Evolutionary conservation across 2,329 filamentous ascomycete species (phyloP).

Genomic region (Teratosphaeriaceae sp.): DNA sequence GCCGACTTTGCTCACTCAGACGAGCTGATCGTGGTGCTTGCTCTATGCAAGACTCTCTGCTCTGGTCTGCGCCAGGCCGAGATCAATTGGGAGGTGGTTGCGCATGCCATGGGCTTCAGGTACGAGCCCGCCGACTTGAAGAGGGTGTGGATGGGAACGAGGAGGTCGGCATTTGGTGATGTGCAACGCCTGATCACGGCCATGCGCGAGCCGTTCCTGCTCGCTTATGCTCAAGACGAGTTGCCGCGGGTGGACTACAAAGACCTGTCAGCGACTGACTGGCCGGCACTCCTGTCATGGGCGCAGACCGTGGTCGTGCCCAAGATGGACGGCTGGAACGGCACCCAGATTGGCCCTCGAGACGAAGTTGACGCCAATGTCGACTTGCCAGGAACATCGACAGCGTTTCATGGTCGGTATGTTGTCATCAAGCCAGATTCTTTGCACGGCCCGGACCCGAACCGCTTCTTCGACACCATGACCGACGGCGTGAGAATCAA

Average conservation of each 20-base stretch:
- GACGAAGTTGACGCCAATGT: background rate
- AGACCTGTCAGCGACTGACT: constrained; percentile 59
- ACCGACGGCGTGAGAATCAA: background rate
- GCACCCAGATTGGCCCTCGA: constrained; percentile 9
- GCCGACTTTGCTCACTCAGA: constrained; percentile 19
- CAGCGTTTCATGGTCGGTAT: background rate
- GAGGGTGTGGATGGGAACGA: constrained; percentile 25
- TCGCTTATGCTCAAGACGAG: constrained; percentile 58
- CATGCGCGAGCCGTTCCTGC: constrained; percentile 60
- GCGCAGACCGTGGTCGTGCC: constrained; percentile 41
- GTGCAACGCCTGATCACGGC: constrained; percentile 49
- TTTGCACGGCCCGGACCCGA: background rate
- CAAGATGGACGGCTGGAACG: background rate
- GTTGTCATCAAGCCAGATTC: background rate
- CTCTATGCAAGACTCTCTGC: constrained; percentile 26
- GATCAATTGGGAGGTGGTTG: constrained; percentile 36
- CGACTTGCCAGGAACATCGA: background rate
- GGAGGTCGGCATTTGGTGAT: constrained; percentile 13
- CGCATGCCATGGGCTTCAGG: constrained; percentile 32
- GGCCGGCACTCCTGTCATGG: constrained; percentile 62
- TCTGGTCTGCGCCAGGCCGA: constrained; percentile 31
- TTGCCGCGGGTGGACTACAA: constrained; percentile 59
- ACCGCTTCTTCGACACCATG: background rate
- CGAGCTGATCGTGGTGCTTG: constrained; percentile 27
- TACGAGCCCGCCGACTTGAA: constrained; percentile 33